phyloP scores from a whole-genome alignment of 352 stramenopile genomes.

The Globisporangium barbulae region DNA sequence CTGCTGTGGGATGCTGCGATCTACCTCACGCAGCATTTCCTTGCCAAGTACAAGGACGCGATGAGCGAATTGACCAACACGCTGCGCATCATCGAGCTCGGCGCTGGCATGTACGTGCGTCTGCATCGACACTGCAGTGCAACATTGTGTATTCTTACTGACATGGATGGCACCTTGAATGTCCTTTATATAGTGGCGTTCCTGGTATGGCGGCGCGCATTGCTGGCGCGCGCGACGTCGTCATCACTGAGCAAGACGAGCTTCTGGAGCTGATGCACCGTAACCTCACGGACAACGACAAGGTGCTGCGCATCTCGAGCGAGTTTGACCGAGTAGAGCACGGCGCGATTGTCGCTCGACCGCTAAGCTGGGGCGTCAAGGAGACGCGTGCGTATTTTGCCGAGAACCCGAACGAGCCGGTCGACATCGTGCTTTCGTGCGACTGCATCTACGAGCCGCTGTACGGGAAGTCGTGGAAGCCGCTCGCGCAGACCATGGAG shows the following conservation, averaged over 20 bases:
- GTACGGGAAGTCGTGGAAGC: conserved; percentile 90
- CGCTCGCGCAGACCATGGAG: conserved; percentile 87
- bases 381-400: conserved; percentile 65
- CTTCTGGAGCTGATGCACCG: conserved; percentile 82
- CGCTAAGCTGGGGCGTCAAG: conserved; percentile 79
- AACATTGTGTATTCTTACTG: not conserved
- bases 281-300: conserved; percentile 59
- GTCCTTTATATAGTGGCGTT: conserved; percentile 52
- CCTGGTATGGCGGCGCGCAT: conserved; percentile 90
- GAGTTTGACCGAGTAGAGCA: conserved; percentile 1
- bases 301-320: conserved; percentile 33
- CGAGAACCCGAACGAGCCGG: conserved; percentile 39
- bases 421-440: conserved; percentile 93
- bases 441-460: conserved; percentile 95
- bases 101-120: conserved; percentile 64
- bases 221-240: conserved; percentile 74
- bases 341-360: conserved; percentile 45
- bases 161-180: conserved; percentile 1
- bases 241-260: conserved; percentile 91
- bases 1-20: conserved; percentile 87
- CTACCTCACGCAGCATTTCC: conserved; percentile 53
- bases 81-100: conserved; percentile 79
- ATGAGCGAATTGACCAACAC: conserved; percentile 26
- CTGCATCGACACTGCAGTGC: not conserved
- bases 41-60: conserved; percentile 40